A percentile compares a stretch with the other conserved stretches of the same genome.
These are phyloP conservation scores for Geotrichum bryndzae DNA, from an alignment of 1,139 yeast genomes.

Conservation along the genomic window DNA sequence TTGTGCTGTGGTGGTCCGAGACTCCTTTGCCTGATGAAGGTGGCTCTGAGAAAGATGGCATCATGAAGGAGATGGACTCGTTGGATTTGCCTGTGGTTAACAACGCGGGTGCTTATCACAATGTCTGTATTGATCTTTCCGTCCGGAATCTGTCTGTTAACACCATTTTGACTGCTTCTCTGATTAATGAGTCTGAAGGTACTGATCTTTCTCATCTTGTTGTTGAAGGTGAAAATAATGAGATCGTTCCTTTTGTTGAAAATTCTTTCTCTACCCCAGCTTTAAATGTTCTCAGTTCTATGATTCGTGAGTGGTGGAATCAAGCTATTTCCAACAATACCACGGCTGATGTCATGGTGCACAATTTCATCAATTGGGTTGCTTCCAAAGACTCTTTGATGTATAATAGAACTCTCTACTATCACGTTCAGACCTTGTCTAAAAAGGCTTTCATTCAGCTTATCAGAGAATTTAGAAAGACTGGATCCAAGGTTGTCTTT, in stretches of 20 bases:
- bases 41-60: constrained; percentile 63
- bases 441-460: constrained; percentile 78
- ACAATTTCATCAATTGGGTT: constrained; percentile 82
- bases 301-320: constrained; percentile 94
- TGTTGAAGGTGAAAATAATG: constrained; percentile 25
- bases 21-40: constrained; percentile 81
- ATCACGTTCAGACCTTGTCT: constrained; percentile 82
- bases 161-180: constrained; percentile 76
- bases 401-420: constrained; percentile 73
- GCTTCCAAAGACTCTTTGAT: constrained; percentile 65
- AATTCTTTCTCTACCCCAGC: constrained; percentile 77
- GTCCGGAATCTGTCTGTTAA: constrained; percentile 76
- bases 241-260: constrained; percentile 37
- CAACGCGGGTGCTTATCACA: constrained; percentile 72
- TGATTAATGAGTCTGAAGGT: constrained; percentile 88
- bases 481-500: constrained; percentile 73
- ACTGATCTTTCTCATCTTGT: constrained; percentile 61
- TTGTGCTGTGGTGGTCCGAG: constrained; percentile 92
- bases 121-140: constrained; percentile 73
- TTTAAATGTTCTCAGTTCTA: constrained; percentile 56
- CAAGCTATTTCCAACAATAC: constrained; percentile 64
- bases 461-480: constrained; percentile 67
- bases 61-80: constrained; percentile 47
- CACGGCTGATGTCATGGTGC: constrained; percentile 82
- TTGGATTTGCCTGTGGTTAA: constrained; percentile 69